Conservation (phyloP, 495 filamentous ascomycete genomes). For the Evernia prunastri region DNA sequence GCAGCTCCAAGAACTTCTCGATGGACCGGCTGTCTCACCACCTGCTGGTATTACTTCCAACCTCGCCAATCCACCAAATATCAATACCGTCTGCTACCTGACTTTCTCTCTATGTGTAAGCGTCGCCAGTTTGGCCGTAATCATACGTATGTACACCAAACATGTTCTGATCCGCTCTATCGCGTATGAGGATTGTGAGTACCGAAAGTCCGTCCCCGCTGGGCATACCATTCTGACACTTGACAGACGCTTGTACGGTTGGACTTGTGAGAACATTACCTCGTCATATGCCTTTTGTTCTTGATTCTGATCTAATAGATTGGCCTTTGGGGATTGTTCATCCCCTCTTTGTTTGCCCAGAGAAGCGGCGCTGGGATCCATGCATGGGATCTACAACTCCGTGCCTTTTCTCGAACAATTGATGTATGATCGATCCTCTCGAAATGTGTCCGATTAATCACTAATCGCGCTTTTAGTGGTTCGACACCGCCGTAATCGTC, state of each 20-base stretch:
- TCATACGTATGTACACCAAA: conserved; percentile 6
- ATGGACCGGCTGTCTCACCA: not conserved
- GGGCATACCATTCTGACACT: too few relatives aligned
- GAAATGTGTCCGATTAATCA: too few relatives aligned
- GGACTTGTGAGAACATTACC: too few relatives aligned
- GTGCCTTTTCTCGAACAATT: not conserved
- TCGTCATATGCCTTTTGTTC: too few relatives aligned
- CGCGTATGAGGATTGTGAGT: conserved; percentile 11
- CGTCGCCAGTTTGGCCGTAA: not conserved
- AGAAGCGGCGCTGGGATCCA: not conserved
- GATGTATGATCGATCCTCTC: too few relatives aligned
- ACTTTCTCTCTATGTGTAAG: not conserved
- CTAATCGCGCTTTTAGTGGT: conserved; percentile 4
- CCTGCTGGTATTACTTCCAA: not conserved
- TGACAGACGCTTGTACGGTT: too few relatives aligned
- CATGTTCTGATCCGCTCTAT: not conserved
- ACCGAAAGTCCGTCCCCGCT: too few relatives aligned
- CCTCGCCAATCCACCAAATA: not conserved
- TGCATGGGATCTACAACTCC: not conserved
- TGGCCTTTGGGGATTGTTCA: not conserved
- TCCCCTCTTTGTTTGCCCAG: too few relatives aligned
- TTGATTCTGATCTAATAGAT: not conserved
- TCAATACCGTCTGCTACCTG: not conserved
- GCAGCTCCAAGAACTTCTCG: not conserved
- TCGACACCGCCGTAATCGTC: conserved; percentile 9